A percentile compares a stretch with the other conserved stretches of the same genome.
These are phyloP conservation scores for Pleurotus sapidus DNA, from an alignment of 768 basidiomycete species.

Conservation along the genomic window DNA sequence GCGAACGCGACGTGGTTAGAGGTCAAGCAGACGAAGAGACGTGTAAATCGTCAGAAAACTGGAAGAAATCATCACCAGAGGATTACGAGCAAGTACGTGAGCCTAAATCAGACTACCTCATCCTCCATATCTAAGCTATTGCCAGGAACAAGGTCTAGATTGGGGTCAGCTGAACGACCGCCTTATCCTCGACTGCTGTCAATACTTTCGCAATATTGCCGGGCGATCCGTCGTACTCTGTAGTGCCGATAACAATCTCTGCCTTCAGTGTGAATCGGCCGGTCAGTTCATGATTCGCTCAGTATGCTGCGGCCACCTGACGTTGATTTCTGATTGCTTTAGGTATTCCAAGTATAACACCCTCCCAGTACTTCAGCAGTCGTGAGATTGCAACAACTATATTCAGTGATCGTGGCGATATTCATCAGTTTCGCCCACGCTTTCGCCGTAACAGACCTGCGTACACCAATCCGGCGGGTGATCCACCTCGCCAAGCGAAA, in stretches of 20 bases:
- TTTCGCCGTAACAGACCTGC: conserved; percentile 4
- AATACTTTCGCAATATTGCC: conserved; percentile 46
- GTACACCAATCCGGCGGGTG: conserved; percentile 1
- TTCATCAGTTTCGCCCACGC: conserved; percentile 31
- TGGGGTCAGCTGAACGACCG: conserved; percentile 57
- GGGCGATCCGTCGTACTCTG: conserved; percentile 54
- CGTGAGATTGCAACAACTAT: conserved; percentile 47
- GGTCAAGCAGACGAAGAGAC: conserved; percentile 66
- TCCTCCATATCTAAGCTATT: background rate
- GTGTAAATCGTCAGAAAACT: conserved; percentile 55
- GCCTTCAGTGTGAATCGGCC: conserved; percentile 45
- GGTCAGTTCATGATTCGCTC: conserved; percentile 27
- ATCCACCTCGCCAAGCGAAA: background rate
- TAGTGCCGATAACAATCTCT: conserved; percentile 69
- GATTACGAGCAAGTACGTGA: conserved; percentile 1
- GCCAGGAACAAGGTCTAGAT: conserved; percentile 12
- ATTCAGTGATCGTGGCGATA: conserved; percentile 36
- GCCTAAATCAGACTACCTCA: background rate
- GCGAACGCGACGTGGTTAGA: conserved; percentile 51
- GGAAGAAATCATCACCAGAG: conserved; percentile 35
- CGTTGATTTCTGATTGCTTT: background rate
- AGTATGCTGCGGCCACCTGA: too few relatives aligned
- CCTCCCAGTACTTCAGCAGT: conserved; percentile 42
- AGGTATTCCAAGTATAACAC: conserved; percentile 37
- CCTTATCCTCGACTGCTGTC: conserved; percentile 74